Evolutionary conservation across 768 basidiomycete species (phyloP).

Genomic region (Pisolithus tinctorius): DNA sequence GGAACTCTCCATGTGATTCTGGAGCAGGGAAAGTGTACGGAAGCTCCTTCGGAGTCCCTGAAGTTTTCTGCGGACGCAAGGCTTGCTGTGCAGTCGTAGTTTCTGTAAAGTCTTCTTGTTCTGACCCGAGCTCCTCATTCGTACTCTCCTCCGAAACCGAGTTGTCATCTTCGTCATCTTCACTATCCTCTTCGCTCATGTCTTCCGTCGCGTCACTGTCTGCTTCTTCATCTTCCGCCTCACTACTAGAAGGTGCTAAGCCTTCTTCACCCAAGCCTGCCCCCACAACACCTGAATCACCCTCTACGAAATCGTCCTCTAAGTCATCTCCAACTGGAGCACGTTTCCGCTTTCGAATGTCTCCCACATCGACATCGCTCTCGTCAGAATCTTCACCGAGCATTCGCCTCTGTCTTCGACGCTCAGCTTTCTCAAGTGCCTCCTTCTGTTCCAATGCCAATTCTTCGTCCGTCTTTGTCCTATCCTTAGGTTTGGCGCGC

Average conservation of each 20-base stretch:
- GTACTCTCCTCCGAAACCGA: constrained; percentile 30
- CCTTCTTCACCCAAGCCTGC: constrained; percentile 31
- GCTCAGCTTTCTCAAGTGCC: constrained; percentile 79
- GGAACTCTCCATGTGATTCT: constrained; percentile 76
- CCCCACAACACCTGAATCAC: constrained; percentile 29
- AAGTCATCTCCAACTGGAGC: constrained; percentile 77
- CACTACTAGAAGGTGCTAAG: constrained; percentile 33
- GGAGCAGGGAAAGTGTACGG: constrained; percentile 95
- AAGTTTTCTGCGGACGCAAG: constrained; percentile 25
- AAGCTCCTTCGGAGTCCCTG: constrained; percentile 48
- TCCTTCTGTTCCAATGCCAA: constrained; percentile 84
- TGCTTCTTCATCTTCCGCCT: constrained; percentile 29
- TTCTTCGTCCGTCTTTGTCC: constrained; percentile 96
- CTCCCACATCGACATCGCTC: constrained; percentile 49
- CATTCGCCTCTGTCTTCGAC: constrained; percentile 74
- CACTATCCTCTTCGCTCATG: constrained; percentile 20
- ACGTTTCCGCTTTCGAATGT: constrained; percentile 41
- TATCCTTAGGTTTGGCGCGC: constrained; percentile 87
- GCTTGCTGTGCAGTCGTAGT: constrained; percentile 30
- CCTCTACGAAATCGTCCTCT: constrained; percentile 75
- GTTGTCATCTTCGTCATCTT: constrained; percentile 27
- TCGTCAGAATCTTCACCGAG: constrained; percentile 68
- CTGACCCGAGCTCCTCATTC: constrained; percentile 34
- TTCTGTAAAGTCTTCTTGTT: constrained; percentile 39
- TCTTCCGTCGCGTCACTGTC: constrained; percentile 32